A percentile compares a stretch with the other conserved stretches of the same genome.
Evolutionary conservation across 768 basidiomycete species (phyloP).

Genomic region (Asterophora lycoperdoides): DNA sequence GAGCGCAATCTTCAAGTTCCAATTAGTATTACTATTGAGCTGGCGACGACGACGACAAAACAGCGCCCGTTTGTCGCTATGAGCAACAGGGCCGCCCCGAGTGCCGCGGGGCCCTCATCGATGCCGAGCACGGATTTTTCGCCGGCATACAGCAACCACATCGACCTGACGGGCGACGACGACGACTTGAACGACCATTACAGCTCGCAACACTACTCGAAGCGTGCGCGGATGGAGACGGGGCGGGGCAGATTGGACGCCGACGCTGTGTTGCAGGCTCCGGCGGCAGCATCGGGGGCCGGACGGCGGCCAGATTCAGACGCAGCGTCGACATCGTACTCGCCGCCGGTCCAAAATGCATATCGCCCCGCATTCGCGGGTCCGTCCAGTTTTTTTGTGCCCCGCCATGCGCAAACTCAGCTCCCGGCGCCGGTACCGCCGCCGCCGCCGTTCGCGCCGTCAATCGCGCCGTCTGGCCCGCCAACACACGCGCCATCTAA

Average conservation of each 20-base stretch:
- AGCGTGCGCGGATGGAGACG: conserved; percentile 39
- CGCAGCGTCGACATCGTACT: conserved; percentile 4
- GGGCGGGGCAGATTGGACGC: conserved; percentile 7
- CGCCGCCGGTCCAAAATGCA: conserved; percentile 21
- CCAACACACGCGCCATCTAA: conserved; percentile 22
- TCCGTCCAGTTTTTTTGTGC: conserved; percentile 30
- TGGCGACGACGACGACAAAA: conserved; percentile 3
- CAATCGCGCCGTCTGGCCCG: conserved; percentile 14
- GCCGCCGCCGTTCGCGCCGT: conserved; percentile 18
- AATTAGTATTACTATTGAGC: background rate
- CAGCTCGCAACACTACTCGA: conserved; percentile 32
- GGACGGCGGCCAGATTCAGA: too few relatives aligned
- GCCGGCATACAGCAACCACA: conserved; percentile 23
- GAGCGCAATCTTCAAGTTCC: conserved; percentile 5
- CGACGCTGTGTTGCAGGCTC: conserved; percentile 8
- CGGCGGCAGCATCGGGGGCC: too few relatives aligned
- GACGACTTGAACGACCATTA: conserved; percentile 45
- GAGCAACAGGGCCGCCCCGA: conserved; percentile 6
- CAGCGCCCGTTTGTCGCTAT: background rate
- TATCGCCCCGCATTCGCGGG: conserved; percentile 53
- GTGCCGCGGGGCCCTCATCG: conserved; percentile 4
- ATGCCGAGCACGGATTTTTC: conserved; percentile 6
- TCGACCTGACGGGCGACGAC: conserved; percentile 72
- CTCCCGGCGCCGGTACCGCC: conserved; percentile 21
- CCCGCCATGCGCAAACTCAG: conserved; percentile 22